phyloP scores from a whole-genome alignment of 352 stramenopile genomes.

The Globisporangium sylvaticum region DNA sequence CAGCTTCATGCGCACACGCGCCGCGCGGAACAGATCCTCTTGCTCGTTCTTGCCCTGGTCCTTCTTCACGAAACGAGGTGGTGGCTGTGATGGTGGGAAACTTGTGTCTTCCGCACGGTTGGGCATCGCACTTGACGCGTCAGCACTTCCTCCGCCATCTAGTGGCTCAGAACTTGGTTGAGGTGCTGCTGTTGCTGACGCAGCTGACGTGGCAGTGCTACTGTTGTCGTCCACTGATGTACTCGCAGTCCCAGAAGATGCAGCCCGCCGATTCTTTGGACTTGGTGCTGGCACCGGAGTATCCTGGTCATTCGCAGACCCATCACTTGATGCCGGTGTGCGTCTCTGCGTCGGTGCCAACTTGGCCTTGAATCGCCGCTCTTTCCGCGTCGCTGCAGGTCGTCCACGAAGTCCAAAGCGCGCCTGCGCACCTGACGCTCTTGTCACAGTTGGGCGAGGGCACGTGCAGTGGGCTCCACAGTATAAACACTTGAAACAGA shows the following conservation, averaged over 20 bases:
- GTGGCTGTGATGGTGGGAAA: conserved; percentile 19
- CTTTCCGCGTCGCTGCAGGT: conserved; percentile 17
- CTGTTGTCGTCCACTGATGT: background rate
- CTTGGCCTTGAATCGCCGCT: conserved; percentile 40
- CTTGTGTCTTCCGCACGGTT: conserved; percentile 18
- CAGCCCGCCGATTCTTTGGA: background rate
- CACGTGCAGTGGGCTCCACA: conserved; percentile 45
- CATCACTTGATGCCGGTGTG: conserved; percentile 8
- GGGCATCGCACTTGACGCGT: background rate
- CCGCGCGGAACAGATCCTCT: conserved; percentile 71
- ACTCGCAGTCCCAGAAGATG: background rate
- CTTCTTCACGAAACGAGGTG: background rate
- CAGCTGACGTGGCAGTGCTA: background rate
- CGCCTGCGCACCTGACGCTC: background rate
- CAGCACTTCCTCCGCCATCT: background rate
- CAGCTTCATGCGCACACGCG: conserved; percentile 76
- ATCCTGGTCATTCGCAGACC: conserved; percentile 8
- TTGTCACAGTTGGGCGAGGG: conserved; percentile 11
- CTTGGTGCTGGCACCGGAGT: background rate
- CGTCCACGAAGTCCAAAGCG: conserved; percentile 15
- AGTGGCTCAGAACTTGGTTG: background rate
- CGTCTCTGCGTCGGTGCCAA: conserved; percentile 26
- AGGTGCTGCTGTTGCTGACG: background rate
- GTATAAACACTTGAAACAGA: conserved; percentile 32
- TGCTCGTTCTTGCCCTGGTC: conserved; percentile 57